These are phyloP conservation scores for Xerocomellus intermedius DNA, from an alignment of 768 basidiomycete genomes.

Conservation along the genomic window DNA sequence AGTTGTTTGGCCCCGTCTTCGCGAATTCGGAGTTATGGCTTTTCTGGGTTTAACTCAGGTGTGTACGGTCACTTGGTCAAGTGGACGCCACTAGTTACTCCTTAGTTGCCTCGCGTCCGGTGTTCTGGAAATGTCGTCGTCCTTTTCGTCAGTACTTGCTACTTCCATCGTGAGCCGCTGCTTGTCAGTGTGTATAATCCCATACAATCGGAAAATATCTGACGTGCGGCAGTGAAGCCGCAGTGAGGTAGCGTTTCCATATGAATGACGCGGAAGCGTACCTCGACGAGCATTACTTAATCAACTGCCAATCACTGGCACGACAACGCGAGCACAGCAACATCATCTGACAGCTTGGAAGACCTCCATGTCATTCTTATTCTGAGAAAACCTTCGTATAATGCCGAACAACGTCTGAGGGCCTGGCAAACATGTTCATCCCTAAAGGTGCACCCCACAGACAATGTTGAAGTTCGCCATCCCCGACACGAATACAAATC, in stretches of 20 bases:
- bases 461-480: not conserved
- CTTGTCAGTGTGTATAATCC: not conserved
- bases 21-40: not conserved
- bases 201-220: not conserved
- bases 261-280: too few species aligned
- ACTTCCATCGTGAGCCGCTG: not conserved
- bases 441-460: too few species aligned
- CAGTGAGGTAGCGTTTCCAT: too few species aligned
- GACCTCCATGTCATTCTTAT: too few species aligned
- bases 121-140: not conserved
- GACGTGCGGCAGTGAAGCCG: too few species aligned
- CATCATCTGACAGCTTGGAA: too few species aligned
- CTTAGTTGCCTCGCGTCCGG: not conserved
- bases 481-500: slow-evolving; percentile 15
- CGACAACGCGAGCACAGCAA: too few species aligned
- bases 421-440: not conserved
- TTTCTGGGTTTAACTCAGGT: too few species aligned
- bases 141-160: not conserved
- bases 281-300: too few species aligned
- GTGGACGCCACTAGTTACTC: not conserved
- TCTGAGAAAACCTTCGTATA: too few species aligned
- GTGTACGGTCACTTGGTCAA: not conserved
- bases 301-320: too few species aligned
- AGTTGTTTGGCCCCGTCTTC: not conserved
- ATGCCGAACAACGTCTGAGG: too few species aligned